Percentiles rank a stretch among this genome's conserved stretches.
phyloP scores from a whole-genome alignment of 108 stramenopile genomes.

The Pseudonitzschia multiseries region DNA sequence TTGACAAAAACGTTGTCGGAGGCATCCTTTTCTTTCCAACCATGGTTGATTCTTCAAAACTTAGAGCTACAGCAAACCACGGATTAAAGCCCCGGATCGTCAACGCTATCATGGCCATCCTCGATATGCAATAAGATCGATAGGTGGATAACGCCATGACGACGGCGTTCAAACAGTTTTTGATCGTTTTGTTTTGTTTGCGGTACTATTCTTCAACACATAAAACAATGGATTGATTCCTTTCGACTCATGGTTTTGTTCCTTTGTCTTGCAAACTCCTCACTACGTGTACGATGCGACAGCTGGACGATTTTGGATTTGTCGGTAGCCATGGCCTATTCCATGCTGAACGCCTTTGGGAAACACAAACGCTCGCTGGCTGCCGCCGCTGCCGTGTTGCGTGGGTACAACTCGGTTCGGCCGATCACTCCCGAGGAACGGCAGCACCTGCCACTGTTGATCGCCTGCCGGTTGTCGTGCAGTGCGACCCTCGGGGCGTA shows the following conservation, averaged over 20 bases:
- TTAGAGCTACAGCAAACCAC: constrained; percentile 84
- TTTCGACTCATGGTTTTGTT: constrained; percentile 13
- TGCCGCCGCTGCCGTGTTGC: constrained; percentile 76
- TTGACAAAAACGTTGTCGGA: constrained; percentile 83
- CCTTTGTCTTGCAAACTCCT: constrained; percentile 8
- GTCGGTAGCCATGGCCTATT: constrained; percentile 84
- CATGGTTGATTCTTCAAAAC: constrained; percentile 83
- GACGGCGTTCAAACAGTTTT: constrained; percentile 76
- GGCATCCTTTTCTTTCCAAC: constrained; percentile 49
- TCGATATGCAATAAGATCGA: constrained; percentile 6
- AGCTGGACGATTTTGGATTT: constrained; percentile 88
- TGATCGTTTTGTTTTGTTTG: background rate
- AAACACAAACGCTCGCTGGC: constrained; percentile 64
- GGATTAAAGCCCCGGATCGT: constrained; percentile 90
- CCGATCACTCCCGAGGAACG: constrained; percentile 65
- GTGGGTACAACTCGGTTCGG: constrained; percentile 68
- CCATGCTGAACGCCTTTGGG: constrained; percentile 72
- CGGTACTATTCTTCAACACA: constrained; percentile 8
- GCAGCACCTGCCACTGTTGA: constrained; percentile 67
- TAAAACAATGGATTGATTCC: constrained; percentile 16
- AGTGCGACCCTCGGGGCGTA: constrained; percentile 84
- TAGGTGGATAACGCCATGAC: constrained; percentile 67
- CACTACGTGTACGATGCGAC: constrained; percentile 24
- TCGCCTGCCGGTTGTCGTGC: constrained; percentile 72
- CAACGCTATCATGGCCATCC: constrained; percentile 87